Conservation (phyloP, 345 rosid genomes). For the Geranium rotundifolium region DNA sequence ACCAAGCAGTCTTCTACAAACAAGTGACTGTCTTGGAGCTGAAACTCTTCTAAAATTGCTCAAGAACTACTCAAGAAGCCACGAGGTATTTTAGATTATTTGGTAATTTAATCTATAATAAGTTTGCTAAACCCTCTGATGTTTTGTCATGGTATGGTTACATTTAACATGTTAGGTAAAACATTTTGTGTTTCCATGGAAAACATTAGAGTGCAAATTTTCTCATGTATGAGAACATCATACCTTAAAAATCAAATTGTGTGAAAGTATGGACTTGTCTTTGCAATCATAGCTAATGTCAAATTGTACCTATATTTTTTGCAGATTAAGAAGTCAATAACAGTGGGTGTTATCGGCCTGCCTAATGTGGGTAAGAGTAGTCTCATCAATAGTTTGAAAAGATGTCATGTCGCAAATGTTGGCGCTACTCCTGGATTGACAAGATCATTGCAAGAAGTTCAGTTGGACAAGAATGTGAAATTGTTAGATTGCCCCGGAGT, state of each 20-base stretch:
- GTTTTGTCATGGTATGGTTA: too few species aligned
- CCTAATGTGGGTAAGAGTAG: slow-evolving; percentile 99
- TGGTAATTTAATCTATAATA: background rate
- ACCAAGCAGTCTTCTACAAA: slow-evolving; percentile 60
- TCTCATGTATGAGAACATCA: too few species aligned
- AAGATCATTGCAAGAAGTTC: slow-evolving; percentile 93
- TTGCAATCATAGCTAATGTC: too few species aligned
- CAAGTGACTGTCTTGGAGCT: slow-evolving; percentile 98
- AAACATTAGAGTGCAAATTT: too few species aligned
- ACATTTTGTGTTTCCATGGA: too few species aligned
- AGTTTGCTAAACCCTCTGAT: too few species aligned
- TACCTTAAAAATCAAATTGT: too few species aligned
- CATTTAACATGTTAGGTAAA: too few species aligned
- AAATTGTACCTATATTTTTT: background rate
- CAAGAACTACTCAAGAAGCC: slow-evolving; percentile 91
- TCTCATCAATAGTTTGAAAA: slow-evolving; percentile 93
- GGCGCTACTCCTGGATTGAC: slow-evolving; percentile 96
- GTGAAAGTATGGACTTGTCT: background rate
- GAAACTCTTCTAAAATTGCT: slow-evolving; percentile 81
- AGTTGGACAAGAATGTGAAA: slow-evolving; percentile 81
- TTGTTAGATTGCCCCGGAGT: slow-evolving; percentile 96
- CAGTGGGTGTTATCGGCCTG: slow-evolving; percentile 84
- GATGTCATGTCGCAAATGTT: slow-evolving; percentile 81
- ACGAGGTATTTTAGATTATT: slow-evolving; percentile 39
- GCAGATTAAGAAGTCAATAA: slow-evolving; percentile 88